These are phyloP conservation scores for Tilletiaria anomala DNA, from an alignment of 1,284 basidiomycete species.

Conservation along the genomic window DNA sequence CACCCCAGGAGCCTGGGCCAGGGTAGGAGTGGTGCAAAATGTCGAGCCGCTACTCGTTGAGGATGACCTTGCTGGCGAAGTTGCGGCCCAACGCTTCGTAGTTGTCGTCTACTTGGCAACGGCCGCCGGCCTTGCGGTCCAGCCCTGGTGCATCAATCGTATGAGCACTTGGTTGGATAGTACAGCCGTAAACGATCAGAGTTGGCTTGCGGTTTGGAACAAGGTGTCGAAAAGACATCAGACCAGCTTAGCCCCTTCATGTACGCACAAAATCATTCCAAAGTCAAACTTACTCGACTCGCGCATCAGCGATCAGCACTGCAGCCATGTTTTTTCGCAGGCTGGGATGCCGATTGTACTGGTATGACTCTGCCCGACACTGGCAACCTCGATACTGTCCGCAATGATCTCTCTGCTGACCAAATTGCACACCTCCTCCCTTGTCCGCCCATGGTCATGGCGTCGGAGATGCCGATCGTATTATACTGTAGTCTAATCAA, in stretches of 20 bases:
- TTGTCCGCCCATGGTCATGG: conserved; percentile 38
- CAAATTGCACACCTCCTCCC: conserved; percentile 36
- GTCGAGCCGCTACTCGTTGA: conserved; percentile 35
- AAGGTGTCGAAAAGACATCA: no score
- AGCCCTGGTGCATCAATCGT: background rate
- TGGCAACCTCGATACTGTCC: conserved; percentile 34
- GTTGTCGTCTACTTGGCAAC: conserved; percentile 26
- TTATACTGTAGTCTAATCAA: conserved; percentile 37
- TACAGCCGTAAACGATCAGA: conserved; percentile 39
- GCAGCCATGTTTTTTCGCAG: conserved; percentile 24
- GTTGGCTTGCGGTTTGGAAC: no score
- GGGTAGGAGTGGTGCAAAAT: conserved; percentile 34
- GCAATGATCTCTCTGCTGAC: conserved; percentile 36
- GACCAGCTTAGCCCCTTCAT: no score
- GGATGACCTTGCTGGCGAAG: conserved; percentile 24
- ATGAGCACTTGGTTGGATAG: conserved; percentile 33
- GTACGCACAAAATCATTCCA: no score
- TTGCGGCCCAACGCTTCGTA: conserved; percentile 39
- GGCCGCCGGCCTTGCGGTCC: background rate
- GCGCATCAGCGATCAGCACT: background rate
- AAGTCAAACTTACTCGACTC: background rate
- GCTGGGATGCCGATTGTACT: conserved; percentile 34
- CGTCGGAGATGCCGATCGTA: conserved; percentile 37
- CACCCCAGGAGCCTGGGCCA: conserved; percentile 36
- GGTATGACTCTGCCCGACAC: conserved; percentile 38